Evolutionary conservation across 2,329 filamentous ascomycete genomes (phyloP), one percentile per base, ranked within the genome.

Genomic region (Aspergillus proliferans): DNA sequence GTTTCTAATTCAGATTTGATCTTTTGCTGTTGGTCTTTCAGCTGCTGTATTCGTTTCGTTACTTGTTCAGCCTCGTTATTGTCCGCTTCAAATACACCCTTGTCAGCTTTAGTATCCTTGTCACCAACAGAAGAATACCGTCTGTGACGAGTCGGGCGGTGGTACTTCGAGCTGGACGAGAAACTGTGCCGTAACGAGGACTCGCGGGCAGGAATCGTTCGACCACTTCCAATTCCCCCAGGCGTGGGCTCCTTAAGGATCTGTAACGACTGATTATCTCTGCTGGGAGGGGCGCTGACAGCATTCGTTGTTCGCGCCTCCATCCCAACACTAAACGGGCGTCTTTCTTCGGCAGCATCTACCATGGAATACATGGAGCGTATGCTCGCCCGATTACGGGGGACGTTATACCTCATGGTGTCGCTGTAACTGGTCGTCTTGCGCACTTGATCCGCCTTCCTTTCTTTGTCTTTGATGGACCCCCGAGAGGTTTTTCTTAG

Each of bases 151-250:
- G 65, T 81, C 21, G 80, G 73, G 47, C 76, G 74, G 1, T 78
- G 76, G 48, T 81, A 76, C 65, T 77, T 73, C 40, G 73, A 76
- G 18, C 72, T 68, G 7, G 75, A 75, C 1, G 79, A 75, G 58
- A 80, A 65, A 47, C 64, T 71, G 57, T 72, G 86, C 45, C 80
- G 73, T 33, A 87, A 70, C 34, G 85, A 88, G 1, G 85, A 89
- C 48, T 87, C 84, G 48, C 85, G 78, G 6, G 76, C 67, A 0
- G 86, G 86, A 47, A 89, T 87, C 6, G 76, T 68, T 44, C 78
- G 72, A 2, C 77, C 75, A 47, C 71, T 77, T 22, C 71, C 61
- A 56, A 73, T 67, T 6, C 64, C 63, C 22, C 67, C 64, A 18
- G 66, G 67, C 28, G 63, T 69, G 18, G 54, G 52, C 6, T 65